A percentile compares a stretch with the other conserved stretches of the same genome.
Conservation (phyloP, 257 asterid species). For the Cruciata laevipes region DNA sequence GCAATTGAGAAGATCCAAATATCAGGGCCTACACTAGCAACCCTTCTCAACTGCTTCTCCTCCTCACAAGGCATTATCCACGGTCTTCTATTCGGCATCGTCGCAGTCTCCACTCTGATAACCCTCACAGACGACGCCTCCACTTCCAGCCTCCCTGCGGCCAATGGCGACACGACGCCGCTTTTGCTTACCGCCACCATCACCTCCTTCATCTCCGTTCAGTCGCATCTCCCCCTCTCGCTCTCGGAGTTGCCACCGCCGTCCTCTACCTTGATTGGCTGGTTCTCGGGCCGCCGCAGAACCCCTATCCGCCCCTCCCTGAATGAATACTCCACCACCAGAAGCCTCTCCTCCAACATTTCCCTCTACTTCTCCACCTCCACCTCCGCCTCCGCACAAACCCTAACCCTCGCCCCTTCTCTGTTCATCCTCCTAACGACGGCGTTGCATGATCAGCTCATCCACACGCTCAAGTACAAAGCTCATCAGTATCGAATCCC, state of each 20-base stretch:
- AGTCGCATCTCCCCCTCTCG: slow-evolving; percentile 56
- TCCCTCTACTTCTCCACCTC: too few relatives aligned
- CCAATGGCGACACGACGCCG: slow-evolving; percentile 15
- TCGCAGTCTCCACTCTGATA: slow-evolving; percentile 40
- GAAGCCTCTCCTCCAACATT: slow-evolving; percentile 37
- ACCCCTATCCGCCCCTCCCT: slow-evolving; percentile 41
- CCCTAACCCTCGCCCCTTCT: slow-evolving; percentile 52
- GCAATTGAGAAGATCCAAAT: slow-evolving; percentile 64
- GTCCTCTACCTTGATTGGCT: slow-evolving; percentile 33
- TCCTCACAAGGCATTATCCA: slow-evolving; percentile 57
- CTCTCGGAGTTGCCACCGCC: slow-evolving; percentile 10
- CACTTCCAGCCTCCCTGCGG: slow-evolving; percentile 23
- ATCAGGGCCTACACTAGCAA: slow-evolving; percentile 62
- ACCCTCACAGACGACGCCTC: slow-evolving; percentile 53
- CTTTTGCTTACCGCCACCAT: slow-evolving; percentile 44
- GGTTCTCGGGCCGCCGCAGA: slow-evolving; percentile 47
- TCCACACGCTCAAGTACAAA: slow-evolving; percentile 81
- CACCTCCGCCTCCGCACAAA: slow-evolving; percentile 38
- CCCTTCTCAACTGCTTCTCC: slow-evolving; percentile 76
- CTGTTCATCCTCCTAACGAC: slow-evolving; percentile 71
- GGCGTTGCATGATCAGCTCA: slow-evolving; percentile 65
- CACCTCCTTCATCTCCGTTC: slow-evolving; percentile 60
- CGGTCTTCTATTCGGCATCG: slow-evolving; percentile 70
- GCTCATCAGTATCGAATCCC: slow-evolving; percentile 45
- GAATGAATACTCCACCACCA: slow-evolving; percentile 37